phyloP scores from a whole-genome alignment of 1,284 basidiomycete genomes.

The Moesziomyces parantarcticus region DNA sequence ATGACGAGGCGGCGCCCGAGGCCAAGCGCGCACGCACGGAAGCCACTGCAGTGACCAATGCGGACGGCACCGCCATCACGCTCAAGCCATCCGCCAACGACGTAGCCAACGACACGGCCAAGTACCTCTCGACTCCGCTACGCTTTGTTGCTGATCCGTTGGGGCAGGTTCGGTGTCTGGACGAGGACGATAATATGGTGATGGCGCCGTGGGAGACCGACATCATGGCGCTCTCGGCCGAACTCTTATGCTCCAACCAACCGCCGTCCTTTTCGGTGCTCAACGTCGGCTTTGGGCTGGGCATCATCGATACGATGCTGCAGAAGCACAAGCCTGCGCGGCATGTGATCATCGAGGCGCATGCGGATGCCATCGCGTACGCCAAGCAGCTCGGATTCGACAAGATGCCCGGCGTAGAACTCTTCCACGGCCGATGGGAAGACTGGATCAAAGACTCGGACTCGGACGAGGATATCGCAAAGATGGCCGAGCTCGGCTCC shows the following conservation, averaged over 20 bases:
- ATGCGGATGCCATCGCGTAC: slow-evolving; percentile 85
- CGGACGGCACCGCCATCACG: slow-evolving; percentile 70
- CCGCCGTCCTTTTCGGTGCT: slow-evolving; percentile 76
- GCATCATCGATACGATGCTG: slow-evolving; percentile 88
- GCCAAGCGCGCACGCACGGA: slow-evolving; percentile 10
- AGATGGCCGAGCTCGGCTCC: slow-evolving; percentile 74
- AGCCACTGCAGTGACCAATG: slow-evolving; percentile 60
- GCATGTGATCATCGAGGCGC: slow-evolving; percentile 95
- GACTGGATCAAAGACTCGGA: slow-evolving; percentile 81
- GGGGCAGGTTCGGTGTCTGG: slow-evolving; percentile 83
- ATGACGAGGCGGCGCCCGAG: slow-evolving; percentile 25
- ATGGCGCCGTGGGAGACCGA: slow-evolving; percentile 74
- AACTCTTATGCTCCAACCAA: slow-evolving; percentile 52
- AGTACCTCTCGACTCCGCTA: slow-evolving; percentile 80
- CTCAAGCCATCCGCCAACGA: slow-evolving; percentile 42
- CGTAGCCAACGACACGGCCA: slow-evolving; percentile 73
- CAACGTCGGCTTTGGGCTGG: slow-evolving; percentile 94
- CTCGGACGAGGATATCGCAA: slow-evolving; percentile 81
- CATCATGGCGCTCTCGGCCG: slow-evolving; percentile 61
- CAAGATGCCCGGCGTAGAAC: slow-evolving; percentile 53
- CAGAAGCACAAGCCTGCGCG: slow-evolving; percentile 76
- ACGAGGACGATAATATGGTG: slow-evolving; percentile 75
- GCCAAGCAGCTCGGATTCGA: slow-evolving; percentile 73
- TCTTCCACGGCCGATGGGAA: slow-evolving; percentile 64
- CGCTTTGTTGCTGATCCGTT: slow-evolving; percentile 74